Base-by-base conservation (phyloP, 805 yeast species). In the Candida saitoana region DNA sequence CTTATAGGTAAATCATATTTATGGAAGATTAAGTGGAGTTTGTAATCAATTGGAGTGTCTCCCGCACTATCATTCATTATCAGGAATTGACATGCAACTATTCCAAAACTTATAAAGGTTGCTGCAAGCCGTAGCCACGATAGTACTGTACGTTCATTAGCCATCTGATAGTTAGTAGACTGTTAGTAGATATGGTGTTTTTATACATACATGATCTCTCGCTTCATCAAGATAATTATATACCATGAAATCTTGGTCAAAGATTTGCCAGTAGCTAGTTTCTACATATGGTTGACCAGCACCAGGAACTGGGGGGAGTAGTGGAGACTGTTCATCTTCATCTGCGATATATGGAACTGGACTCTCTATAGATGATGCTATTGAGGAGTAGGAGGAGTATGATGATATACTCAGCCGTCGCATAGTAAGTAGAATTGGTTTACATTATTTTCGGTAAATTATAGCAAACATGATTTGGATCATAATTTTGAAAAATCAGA, bases 121-220 rank as follows among this genome's bases (percentile, higher is more conserved):
- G 49, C 6, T 1, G 57, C 53, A 0, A 64, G 55, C 37, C 67
- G 38, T 15, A 57, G 40, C 67, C 67, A 63, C 3, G 62, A 51
- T 5, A 64, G 49, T 22, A 63, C 44, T 7, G 69, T 63, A 20
- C 68, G 44, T 42, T 64, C 68, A 43, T 62, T 63, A 29, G 69
- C 65, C 45, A 64, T 19, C 63, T 59, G 25, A 3, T 24, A 9
- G 55, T 55, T 50, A 51, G 56, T 52, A 34, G 12, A 12, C 29
- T 9, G 29, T 9, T 12, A 24, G 29, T 24, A 9, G 29, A 24
- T 24, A 24, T 24, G 12, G 29, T 8, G 11, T 24, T 8, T 24
- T 12, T 9, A 33, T 48, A 59, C 63, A 33, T 57, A 59, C 61
- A 42, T 67, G 71, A 49, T 67, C 73, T 38, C 71, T 49, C 3